Conservation (phyloP, 2,329 filamentous ascomycete genomes). For the Macrophomina tecta region DNA sequence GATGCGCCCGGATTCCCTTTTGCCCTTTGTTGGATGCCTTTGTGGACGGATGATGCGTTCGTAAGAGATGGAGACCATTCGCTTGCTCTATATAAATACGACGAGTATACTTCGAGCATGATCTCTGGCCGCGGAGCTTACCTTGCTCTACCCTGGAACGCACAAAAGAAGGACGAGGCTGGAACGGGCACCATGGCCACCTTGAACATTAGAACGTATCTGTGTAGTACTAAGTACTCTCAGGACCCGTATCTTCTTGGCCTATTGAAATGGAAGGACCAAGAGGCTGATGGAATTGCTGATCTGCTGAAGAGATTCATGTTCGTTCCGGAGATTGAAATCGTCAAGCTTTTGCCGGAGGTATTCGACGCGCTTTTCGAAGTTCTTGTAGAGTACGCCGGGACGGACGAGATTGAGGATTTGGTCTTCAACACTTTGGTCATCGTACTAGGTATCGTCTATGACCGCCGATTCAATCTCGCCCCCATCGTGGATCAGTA, state of each 20-base stretch:
- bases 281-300: conserved; percentile 72
- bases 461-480: conserved; percentile 92
- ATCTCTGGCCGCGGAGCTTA: conserved; percentile 82
- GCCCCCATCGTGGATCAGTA: conserved; percentile 91
- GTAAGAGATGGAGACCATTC: conserved; percentile 83
- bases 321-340: conserved; percentile 96
- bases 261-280: conserved; percentile 84
- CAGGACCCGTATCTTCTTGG: conserved; percentile 88
- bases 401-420: conserved; percentile 90
- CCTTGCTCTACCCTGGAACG: conserved; percentile 79
- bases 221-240: conserved; percentile 94
- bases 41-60: conserved; percentile 93
- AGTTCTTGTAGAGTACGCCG: conserved; percentile 88
- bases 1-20: conserved; percentile 89
- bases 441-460: conserved; percentile 87
- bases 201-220: conserved; percentile 79
- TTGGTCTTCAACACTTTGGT: conserved; percentile 90
- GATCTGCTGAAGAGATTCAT: conserved; percentile 80
- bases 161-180: conserved; percentile 74
- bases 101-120: conserved; percentile 84
- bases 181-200: conserved; percentile 80
- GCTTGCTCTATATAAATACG: conserved; percentile 85
- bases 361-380: conserved; percentile 92
- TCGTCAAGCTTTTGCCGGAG: conserved; percentile 89
- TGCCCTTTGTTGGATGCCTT: conserved; percentile 87